These are phyloP conservation scores for Hypocreales sp. DNA, from an alignment of 2,329 filamentous ascomycete genomes.

Conservation along the genomic window DNA sequence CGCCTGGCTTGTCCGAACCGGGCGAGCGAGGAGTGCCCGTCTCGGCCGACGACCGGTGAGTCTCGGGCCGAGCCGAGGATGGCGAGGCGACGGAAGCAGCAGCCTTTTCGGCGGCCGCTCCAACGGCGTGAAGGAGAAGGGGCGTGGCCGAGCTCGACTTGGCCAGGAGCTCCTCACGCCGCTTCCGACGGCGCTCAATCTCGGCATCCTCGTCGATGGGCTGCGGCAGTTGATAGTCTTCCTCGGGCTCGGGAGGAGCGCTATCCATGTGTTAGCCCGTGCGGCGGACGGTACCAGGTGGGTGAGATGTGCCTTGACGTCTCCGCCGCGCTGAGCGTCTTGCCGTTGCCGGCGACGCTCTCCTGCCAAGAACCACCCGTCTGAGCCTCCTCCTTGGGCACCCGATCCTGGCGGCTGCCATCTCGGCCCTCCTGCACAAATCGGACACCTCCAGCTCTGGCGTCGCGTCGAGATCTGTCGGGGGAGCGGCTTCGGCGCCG, in stretches of 20 bases:
- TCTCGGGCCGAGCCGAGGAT: too few species aligned
- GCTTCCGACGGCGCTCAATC: slow-evolving; percentile 71
- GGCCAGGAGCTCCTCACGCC: slow-evolving; percentile 71
- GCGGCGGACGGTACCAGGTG: too few species aligned
- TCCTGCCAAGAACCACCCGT: too few species aligned
- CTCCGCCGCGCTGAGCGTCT: too few species aligned
- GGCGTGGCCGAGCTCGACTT: slow-evolving; percentile 65
- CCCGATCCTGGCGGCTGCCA: too few species aligned
- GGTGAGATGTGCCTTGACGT: too few species aligned
- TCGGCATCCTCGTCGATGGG: slow-evolving; percentile 67
- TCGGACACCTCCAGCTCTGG: slow-evolving; percentile 17
- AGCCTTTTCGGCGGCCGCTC: slow-evolving; percentile 42
- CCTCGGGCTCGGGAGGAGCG: slow-evolving; percentile 5
- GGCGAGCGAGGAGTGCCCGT: slow-evolving; percentile 28
- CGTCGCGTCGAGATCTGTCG: slow-evolving; percentile 21
- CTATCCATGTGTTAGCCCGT: slow-evolving; percentile 2
- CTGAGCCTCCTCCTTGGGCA: too few species aligned
- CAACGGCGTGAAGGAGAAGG: slow-evolving; percentile 62
- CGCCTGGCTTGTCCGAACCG: too few species aligned
- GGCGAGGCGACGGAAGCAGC: slow-evolving; percentile 32
- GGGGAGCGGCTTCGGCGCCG: slow-evolving; percentile 41
- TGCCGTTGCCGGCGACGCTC: too few species aligned
- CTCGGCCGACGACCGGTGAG: slow-evolving; percentile 21
- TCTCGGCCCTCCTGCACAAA: slow-evolving; percentile 16
- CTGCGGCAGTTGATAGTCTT: too few species aligned